Evolutionary conservation across 2,329 filamentous ascomycete genomes (phyloP), one percentile per base, ranked within the genome.

Genomic region (Ophiostoma sp.): DNA sequence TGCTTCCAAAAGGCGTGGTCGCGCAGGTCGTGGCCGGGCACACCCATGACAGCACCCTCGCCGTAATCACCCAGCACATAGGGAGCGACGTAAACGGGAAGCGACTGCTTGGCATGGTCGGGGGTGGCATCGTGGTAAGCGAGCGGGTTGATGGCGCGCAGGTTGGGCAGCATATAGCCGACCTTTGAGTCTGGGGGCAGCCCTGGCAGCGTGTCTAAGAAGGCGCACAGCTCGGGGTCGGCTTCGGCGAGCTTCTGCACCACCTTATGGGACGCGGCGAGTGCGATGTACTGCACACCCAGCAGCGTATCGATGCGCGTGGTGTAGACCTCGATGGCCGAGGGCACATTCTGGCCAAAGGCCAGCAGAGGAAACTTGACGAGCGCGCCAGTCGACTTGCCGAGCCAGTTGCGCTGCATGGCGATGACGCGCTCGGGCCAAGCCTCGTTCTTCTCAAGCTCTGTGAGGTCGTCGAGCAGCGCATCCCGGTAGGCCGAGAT

Each of bases 401-500:
- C 93, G 40, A 97, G 83, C 93, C 93, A 97, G 75, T 96, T 92
- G 73, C 84, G 87, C 77, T 97, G 93, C 86, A 95, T 93, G 3
- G 89, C 81, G 45, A 94, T 74, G 8, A 97, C 93, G 73, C 89
- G 86, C 72, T 95, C 91, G 0, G 93, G 93, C 93, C 93, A 97
- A 27, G 84, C 84, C 2, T 83, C 84, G 16, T 86, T 79, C 72
- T 85, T 80, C 12, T 85, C 81, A 47, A 96, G 81, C 4, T 81
- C 78, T 42, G 92, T 85, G 0, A 96, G 82, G 71, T 92, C 91
- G 41, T 87, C 80, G 40, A 96, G 80, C 7, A 96, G 80, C 4
- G 85, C 81, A 67, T 94, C 87, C 70, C 90, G 87, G 75, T 91
- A 95, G 65, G 86, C 85, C 3, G 92, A 94, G 74, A 95, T 96